Base-by-base conservation (phyloP, 805 yeast genomes). In the Scheffersomyces stipitis region DNA sequence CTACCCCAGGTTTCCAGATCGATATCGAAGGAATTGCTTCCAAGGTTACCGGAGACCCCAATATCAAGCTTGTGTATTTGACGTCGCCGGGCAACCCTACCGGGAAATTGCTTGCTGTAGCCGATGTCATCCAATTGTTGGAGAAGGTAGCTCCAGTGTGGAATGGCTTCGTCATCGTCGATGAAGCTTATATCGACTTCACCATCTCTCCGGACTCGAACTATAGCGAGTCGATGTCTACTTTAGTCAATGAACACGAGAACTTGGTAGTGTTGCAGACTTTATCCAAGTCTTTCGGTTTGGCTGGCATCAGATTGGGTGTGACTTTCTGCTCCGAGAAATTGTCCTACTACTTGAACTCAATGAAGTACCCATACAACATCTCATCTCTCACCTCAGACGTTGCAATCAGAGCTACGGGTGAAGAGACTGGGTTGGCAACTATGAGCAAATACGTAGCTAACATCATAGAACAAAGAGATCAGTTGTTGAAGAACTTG, bases 61-160 rank as follows among this genome's bases (percentile, higher is more conserved):
- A 61, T 3, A 83, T 91, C 49, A 90, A 89, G 54, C 54, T 93
- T 41, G 71, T 85, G 2, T 91, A 87, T 57, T 65, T 91, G 44
- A 91, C 98, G 12, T 86, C 97, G 1, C 99, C 99, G 8, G 99
- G 99, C 26, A 93, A 93, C 59, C 99, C 99, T 26, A 91, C 99
- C 0, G 96, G 84, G 8, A 75, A 78, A 20, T 64, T 77, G 31
- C 58, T 91, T 30, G 67, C 74, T 14, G 67, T 73, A 5, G 58
- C 56, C 0, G 44, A 37, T 10, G 41, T 68, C 1, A 40, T 64
- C 6, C 44, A 41, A 9, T 65, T 76, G 28, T 65, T 89, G 27
- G 24, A 20, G 24, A 55, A 68, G 36, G 52, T 86, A 2, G 64
- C 70, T 28, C 64, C 60, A 4, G 53, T 64, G 36, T 81, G 87